Base-by-base conservation (phyloP, 495 filamentous ascomycete genomes). In the Neurospora tetrasperma region DNA sequence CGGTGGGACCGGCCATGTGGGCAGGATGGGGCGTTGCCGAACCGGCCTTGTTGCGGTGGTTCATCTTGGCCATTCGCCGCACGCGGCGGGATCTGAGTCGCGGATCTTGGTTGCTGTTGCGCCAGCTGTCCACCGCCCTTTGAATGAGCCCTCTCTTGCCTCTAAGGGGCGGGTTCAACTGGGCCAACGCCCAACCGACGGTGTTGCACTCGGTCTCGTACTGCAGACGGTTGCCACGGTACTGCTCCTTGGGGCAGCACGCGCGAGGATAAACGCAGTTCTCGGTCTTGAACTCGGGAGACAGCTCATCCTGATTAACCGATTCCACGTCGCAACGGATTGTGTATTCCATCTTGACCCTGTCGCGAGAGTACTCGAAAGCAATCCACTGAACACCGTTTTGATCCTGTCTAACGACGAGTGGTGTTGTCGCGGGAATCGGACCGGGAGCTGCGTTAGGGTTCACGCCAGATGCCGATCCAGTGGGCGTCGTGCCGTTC, bases 121-220 rank as follows among this genome's bases (percentile, higher is more conserved):
- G 86, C 96, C 96, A 98, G 81, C 95, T 98, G 82, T 99, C 96
- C 42, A 99, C 96, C 23, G 96, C 96, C 69, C 96, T 88, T 82
- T 99, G 96, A 73, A 99, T 99, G 74, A 99, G 86, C 10, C 96
- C 96, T 69, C 96, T 89, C 83, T 99, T 99, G 70, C 94, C 95
- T 70, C 94, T 87, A 39, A 99, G 87, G 62, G 91, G 91, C 2
- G 94, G 91, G 80, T 99, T 99, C 48, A 98, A 85, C 75, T 97
- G 90, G 3, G 96, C 96, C 74, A 99, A 82, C 31, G 94, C 96
- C 96, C 96, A 99, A 20, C 96, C 96, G 14, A 99, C 95, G 0
- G 94, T 93, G 82, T 99, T 99, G 86, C 96, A 99, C 82, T 98
- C 96, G 9, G 94, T 98, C 84, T 99, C 96, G 80, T 99, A 99